phyloP scores from a whole-genome alignment of 1,139 yeast species.

The Zygosaccharomyces sapae region DNA sequence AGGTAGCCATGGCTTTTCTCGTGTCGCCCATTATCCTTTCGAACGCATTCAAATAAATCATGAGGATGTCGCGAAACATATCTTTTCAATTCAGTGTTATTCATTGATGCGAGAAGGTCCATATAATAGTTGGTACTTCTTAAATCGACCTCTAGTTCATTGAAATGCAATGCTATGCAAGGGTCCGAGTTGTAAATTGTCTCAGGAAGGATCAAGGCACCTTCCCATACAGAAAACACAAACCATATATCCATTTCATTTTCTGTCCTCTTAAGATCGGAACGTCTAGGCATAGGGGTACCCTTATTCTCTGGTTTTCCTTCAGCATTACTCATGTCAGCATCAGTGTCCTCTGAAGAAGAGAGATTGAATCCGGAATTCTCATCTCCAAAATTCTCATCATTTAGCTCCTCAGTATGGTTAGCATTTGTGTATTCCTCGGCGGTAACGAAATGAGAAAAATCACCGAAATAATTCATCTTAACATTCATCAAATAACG shows the following conservation, averaged over 20 bases:
- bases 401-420: constrained; percentile 14
- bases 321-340: constrained; percentile 2
- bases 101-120: constrained; percentile 58
- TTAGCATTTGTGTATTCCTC: constrained; percentile 59
- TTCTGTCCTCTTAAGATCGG: constrained; percentile 46
- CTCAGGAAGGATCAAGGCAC: constrained; percentile 68
- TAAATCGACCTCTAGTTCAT: constrained; percentile 66
- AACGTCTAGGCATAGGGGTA: constrained; percentile 22
- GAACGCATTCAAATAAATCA: constrained; percentile 43
- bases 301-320: constrained; percentile 1
- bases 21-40: constrained; percentile 15
- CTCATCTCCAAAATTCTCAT: constrained; percentile 2
- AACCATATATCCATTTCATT: constrained; percentile 77
- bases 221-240: constrained; percentile 63
- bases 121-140: constrained; percentile 88
- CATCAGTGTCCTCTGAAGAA: constrained; percentile 1
- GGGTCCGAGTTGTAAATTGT: constrained; percentile 63
- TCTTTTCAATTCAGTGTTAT: constrained; percentile 20
- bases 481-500: constrained; percentile 72
- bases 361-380: constrained; percentile 7
- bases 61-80: constrained; percentile 47
- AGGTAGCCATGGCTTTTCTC: constrained; percentile 38
- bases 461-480: constrained; percentile 88
- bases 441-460: constrained; percentile 74
- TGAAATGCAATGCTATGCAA: constrained; percentile 61